Evolutionary conservation across 2,329 filamentous ascomycete species (phyloP), one percentile per base, ranked within the genome.

Genomic region (Clonostachys chloroleuca): DNA sequence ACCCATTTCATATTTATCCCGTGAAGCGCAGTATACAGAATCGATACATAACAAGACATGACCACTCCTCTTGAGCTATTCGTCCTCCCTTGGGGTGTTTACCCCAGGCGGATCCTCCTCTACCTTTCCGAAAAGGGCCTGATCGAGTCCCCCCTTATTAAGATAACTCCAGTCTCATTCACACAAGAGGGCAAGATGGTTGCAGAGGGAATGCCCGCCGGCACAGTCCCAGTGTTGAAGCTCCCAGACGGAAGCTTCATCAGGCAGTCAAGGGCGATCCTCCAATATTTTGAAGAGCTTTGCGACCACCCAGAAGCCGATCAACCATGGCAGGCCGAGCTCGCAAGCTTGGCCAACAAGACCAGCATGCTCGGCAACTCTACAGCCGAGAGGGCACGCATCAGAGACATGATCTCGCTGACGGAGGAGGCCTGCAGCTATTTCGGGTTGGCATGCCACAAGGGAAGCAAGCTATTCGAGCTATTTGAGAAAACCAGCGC

Each of bases 221-320:
- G 55, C 2, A 49, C 46, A 8, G 46, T 53, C 2, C 56, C 55
- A 10, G 50, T 56, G 18, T 48, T 58, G 13, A 14, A 34, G 16
- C 42, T 57, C 12, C 51, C 51, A n/a, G 46, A 55, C 30, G 56
- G 54, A 3, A 50, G 40, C 16, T 52, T 49, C 39, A 56, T 58
- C 43, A 54, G 49, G 42, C 52, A 56, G 40, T 55, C 55, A 2
- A 12, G 54, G 14, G 55, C 54, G 6, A 57, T 58, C 13, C 39
- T 58, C 5, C 50, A 57, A 2, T 58, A 56, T 44, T 47, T 57
- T 34, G 52, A 58, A 48, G 55, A 57, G 24, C 42, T 57, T n/a
- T 58, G 54, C 43, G 52, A 53, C 34, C 48, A 51, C 13, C 53
- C 51, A 12, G 39, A 49, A 13, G 2, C 24, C 7, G 24, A 24